Evolutionary conservation across 768 basidiomycete genomes (phyloP), one percentile per base, ranked within the genome.

Genomic region (Agaricus sinodeliciosus): DNA sequence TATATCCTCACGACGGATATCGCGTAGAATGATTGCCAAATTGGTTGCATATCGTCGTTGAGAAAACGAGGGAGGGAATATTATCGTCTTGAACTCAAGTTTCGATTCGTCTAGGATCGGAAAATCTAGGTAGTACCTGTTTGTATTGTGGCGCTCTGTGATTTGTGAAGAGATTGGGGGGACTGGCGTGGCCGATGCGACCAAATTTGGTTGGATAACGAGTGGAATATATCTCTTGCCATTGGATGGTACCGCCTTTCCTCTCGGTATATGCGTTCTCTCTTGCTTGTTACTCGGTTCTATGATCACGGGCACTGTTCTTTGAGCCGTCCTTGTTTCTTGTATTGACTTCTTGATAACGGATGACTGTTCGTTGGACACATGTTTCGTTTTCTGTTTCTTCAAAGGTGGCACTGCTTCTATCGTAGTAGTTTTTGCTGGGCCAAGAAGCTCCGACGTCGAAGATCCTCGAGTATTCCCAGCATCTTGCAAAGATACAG

Each of bases 21-120:
- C 68, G 54, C 77, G 77, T 6, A 89, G 67, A 13, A 82, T 66
- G 27, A 87, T 48, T 4, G 86, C 72, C 65, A 82, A 77, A 2
- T 57, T 62, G 18, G 72, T 60, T 3, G 84, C 79, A 49, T 67
- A 71, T 64, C 77, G 85, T 28, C 85, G 70, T 49, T 86, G 77
- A 0, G 79, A 69, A 9, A 84, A 60, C 18, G 72, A 73, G 0
- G 86, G 85, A 1, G 87, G 85, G 28, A 82, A 56, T 4, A 73
- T 68, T 41, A 87, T 77, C 15, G 67, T 56, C 9, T 60, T 50
- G 11, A 86, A 67, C 7, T 58, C 52, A 0, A 62, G 53, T 0
- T 60, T 50, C 13, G 69, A 62, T 27, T 51, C 50, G 27, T 77
- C 68, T 49, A 78, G 74, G 1, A 77, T 64, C 55, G 69, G 63